Base-by-base conservation (phyloP, 768 basidiomycete species). In the Boletus rex-veris region DNA sequence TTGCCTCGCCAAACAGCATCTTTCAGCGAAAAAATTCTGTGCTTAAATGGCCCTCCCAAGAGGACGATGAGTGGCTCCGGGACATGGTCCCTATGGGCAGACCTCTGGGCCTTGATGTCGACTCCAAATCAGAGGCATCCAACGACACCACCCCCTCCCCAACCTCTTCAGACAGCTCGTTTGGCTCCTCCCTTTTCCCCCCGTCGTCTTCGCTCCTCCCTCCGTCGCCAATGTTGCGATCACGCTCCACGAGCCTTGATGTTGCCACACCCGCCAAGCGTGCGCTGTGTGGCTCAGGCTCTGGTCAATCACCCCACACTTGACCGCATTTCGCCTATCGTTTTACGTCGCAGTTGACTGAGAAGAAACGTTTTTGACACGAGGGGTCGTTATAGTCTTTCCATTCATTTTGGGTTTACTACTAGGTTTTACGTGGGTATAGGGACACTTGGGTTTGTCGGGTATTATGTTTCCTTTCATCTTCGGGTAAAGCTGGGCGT, bases 11-110 rank as follows among this genome's bases (percentile, higher is more conserved):
- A 7, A 54, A 72, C 38, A 80, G 78, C 66, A 64, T 78, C 28
- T 84, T 84, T 58, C 73, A 71, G 50, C 74, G 72, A 53, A 65
- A 73, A 28, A 52, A 68, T 2, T 49, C 65, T 3, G 28, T 71
- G 10, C 70, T 72, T 15, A 73, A 60, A 37, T 61, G 71, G 10
- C 80, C 81, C 16, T 78, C 74, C 45, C 73, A 77, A 45, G 76
- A 74, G 60, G 80, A 83, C 55, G 79, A 85, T 59, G 72, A 73
- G 57, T 86, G 84, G 84, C 71, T 86, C 50, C 76, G 80, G 67
- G 84, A 86, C 72, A 85, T 83, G 59, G 73, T 85, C 2, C 84
- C 84, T 9, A 39, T 62, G 41, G 42, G 62, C 56, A 24, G 47
- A 63, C 37, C 55, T 18, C 12, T 5, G 7, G 36, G 9, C 5